phyloP scores from a whole-genome alignment of 2,329 filamentous ascomycete genomes.

The Thermothelomyces thermophilus region DNA sequence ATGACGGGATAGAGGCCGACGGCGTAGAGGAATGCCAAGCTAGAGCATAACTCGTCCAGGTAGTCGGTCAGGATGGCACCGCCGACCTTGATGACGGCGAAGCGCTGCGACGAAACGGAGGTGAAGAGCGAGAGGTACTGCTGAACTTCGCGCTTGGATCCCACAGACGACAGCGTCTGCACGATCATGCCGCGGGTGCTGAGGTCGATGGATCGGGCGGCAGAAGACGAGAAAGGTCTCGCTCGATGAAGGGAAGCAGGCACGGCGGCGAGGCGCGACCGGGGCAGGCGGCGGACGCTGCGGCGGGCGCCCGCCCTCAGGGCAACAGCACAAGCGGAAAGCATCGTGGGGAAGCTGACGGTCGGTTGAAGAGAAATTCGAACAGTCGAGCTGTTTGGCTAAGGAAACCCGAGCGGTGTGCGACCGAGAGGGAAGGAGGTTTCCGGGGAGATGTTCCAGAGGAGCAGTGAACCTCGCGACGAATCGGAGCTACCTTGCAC shows the following conservation, averaged over 20 bases:
- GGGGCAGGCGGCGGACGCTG: constrained; percentile 31
- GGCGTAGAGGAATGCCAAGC: constrained; percentile 86
- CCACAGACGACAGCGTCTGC: constrained; percentile 89
- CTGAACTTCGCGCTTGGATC: constrained; percentile 91
- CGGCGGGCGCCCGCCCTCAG: constrained; percentile 40
- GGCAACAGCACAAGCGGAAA: constrained; percentile 37
- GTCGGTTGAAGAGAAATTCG: neutral
- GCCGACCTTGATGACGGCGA: constrained; percentile 97
- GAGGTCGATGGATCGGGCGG: constrained; percentile 39
- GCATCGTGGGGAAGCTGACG: constrained; percentile 30
- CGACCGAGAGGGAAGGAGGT: neutral
- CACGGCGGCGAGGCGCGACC: constrained; percentile 19
- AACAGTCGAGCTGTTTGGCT: neutral
- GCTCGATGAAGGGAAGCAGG: constrained; percentile 27
- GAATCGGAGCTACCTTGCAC: constrained; percentile 1
- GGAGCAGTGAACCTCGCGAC: neutral
- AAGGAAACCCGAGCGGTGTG: neutral
- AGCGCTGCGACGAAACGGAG: constrained; percentile 92
- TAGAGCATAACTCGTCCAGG: constrained; percentile 82
- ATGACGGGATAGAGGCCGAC: constrained; percentile 93
- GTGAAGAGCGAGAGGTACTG: constrained; percentile 98
- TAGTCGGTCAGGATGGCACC: constrained; percentile 94
- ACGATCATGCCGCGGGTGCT: constrained; percentile 75
- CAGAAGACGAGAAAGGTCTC: constrained; percentile 32
- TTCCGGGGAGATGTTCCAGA: neutral